Percentiles rank a stretch among this genome's conserved stretches.
phyloP scores from a whole-genome alignment of 1,284 basidiomycete species.

The Cutaneotrichosporon sp. region DNA sequence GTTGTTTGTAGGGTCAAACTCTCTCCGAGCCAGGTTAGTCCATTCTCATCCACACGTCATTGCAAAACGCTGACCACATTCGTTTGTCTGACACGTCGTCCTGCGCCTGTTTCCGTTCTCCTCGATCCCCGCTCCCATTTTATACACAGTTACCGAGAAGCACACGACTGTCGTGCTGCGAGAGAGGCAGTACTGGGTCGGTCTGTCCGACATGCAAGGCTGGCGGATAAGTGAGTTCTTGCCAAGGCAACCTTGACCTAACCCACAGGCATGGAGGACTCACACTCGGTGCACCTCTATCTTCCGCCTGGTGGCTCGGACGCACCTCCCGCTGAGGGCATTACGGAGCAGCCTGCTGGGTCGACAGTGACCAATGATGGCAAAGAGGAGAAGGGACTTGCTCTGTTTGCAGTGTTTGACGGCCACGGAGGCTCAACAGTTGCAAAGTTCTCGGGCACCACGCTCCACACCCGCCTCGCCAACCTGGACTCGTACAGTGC shows the following conservation, averaged over 20 bases:
- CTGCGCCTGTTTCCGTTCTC: background rate
- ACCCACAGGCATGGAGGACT: conserved; percentile 81
- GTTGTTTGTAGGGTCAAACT: conserved; percentile 49
- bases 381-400: conserved; percentile 61
- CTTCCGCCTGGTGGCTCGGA: conserved; percentile 40
- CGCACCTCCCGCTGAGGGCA: conserved; percentile 54
- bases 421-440: conserved; percentile 93
- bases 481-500: conserved; percentile 68
- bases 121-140: background rate
- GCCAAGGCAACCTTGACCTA: conserved; percentile 9
- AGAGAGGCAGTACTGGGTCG: conserved; percentile 70
- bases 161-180: conserved; percentile 74
- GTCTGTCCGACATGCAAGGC: conserved; percentile 96
- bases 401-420: conserved; percentile 96
- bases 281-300: conserved; percentile 76
- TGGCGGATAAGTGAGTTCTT: conserved; percentile 90
- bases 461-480: conserved; percentile 78
- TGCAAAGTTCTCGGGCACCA: conserved; percentile 85
- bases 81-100: conserved; percentile 13
- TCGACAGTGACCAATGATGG: conserved; percentile 52
- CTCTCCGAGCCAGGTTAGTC: conserved; percentile 52
- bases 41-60: background rate
- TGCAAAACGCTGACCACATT: conserved; percentile 7
- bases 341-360: conserved; percentile 52
- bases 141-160: conserved; percentile 68